Conservation (phyloP, 768 basidiomycete species). For the Pholiota molesta region DNA sequence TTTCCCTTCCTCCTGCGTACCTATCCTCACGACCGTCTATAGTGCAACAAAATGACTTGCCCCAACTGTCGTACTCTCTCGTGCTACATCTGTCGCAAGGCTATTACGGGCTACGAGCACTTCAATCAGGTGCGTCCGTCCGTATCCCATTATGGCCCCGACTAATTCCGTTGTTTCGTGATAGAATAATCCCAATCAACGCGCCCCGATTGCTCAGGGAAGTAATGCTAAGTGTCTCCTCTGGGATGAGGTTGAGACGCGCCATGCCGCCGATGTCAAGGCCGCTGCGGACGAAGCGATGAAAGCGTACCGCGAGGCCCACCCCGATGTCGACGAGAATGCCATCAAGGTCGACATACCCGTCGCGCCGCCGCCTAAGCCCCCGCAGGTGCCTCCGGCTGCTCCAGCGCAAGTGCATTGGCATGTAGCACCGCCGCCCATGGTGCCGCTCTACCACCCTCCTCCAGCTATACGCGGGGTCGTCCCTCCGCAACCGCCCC, state of each 20-base stretch:
- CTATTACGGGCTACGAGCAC: slow-evolving; percentile 79
- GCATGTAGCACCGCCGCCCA: too few relatives aligned
- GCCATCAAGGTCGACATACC: slow-evolving; percentile 71
- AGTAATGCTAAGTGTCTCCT: slow-evolving; percentile 56
- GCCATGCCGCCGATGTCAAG: slow-evolving; percentile 69
- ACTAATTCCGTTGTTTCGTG: too few relatives aligned
- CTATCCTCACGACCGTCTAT: slow-evolving; percentile 5
- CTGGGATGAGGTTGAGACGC: slow-evolving; percentile 69
- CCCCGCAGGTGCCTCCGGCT: neutral
- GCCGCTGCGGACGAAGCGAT: slow-evolving; percentile 67
- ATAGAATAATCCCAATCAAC: slow-evolving; percentile 16
- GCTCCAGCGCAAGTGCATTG: too few relatives aligned
- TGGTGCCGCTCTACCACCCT: too few relatives aligned
- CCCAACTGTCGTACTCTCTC: slow-evolving; percentile 72
- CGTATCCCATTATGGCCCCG: too few relatives aligned
- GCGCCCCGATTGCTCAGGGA: slow-evolving; percentile 24
- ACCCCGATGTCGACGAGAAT: slow-evolving; percentile 66
- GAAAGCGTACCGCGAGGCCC: slow-evolving; percentile 57
- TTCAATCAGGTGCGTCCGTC: slow-evolving; percentile 50
- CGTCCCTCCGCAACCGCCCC: too few relatives aligned
- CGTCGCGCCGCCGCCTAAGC: slow-evolving; percentile 30
- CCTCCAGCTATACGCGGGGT: too few relatives aligned
- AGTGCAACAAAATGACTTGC: slow-evolving; percentile 95
- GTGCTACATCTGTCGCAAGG: slow-evolving; percentile 82
- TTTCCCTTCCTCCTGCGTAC: neutral